Conservation (phyloP, 1,284 basidiomycete genomes). For the Anthracocystis panici-leucophaei region DNA sequence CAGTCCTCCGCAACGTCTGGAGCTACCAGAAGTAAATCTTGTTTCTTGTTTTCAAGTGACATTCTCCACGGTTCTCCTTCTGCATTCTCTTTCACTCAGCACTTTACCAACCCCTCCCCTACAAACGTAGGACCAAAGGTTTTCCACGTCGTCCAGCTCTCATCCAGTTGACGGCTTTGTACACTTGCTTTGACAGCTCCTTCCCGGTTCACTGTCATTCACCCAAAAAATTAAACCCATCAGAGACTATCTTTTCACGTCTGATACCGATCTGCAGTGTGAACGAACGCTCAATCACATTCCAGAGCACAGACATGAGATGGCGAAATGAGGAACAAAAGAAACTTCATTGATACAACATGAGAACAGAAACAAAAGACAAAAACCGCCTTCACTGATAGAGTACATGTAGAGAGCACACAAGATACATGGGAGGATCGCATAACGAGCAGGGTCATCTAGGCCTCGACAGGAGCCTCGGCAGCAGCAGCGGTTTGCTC, state of each 20-base stretch:
- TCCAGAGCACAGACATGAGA: background rate
- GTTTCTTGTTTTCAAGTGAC: conserved; percentile 1
- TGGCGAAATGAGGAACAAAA: background rate
- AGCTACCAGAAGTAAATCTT: conserved; percentile 53
- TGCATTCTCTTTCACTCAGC: conserved; percentile 9
- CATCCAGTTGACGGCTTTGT: conserved; percentile 22
- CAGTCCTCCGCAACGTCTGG: conserved; percentile 67
- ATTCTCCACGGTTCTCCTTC: conserved; percentile 10
- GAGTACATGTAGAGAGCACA: conserved; percentile 10
- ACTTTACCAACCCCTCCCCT: background rate
- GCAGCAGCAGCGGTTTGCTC: conserved; percentile 10
- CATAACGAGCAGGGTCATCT: background rate
- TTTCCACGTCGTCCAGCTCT: background rate
- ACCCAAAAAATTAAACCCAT: conserved; percentile 21
- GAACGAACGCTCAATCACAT: background rate
- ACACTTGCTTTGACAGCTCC: conserved; percentile 16
- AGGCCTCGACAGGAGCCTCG: conserved; percentile 21
- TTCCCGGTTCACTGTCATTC: conserved; percentile 5
- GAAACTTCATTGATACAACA: conserved; percentile 11
- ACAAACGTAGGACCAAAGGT: background rate
- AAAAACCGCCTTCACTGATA: background rate
- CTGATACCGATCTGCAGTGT: conserved; percentile 5
- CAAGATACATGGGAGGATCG: background rate
- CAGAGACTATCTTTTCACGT: conserved; percentile 13
- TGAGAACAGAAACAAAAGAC: background rate